A percentile compares a stretch with the other conserved stretches of the same genome.
phyloP scores from a whole-genome alignment of 495 filamentous ascomycete genomes.

The Annulohypoxylon maeteangense region DNA sequence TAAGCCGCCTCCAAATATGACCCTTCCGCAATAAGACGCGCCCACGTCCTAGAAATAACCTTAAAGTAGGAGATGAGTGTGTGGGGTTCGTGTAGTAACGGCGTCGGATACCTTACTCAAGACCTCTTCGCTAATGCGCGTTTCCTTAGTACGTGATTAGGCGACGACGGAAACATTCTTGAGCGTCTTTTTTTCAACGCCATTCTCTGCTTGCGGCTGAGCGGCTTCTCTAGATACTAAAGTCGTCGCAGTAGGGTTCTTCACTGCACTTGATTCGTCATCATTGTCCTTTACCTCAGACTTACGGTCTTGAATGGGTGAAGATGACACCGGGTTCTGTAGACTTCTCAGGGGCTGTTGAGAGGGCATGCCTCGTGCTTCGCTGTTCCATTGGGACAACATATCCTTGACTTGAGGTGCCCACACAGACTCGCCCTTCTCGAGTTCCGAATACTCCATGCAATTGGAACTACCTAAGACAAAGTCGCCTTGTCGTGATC shows the following conservation, averaged over 20 bases:
- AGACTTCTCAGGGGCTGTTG: slow-evolving; percentile 26
- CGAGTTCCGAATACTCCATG: slow-evolving; percentile 83
- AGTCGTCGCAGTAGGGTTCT: neutral
- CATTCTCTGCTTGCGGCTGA: slow-evolving; percentile 1
- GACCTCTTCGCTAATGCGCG: slow-evolving; percentile 19
- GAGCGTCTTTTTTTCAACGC: slow-evolving; percentile 23
- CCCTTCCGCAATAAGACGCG: neutral
- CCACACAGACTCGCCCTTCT: slow-evolving; percentile 83
- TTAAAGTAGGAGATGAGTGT: neutral
- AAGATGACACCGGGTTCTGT: slow-evolving; percentile 15
- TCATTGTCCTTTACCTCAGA: neutral
- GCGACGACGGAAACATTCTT: slow-evolving; percentile 30
- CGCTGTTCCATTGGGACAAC: slow-evolving; percentile 67
- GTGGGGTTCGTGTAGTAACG: neutral
- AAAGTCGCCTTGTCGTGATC: slow-evolving; percentile 84
- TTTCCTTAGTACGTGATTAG: neutral
- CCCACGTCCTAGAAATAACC: neutral
- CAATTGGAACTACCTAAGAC: slow-evolving; percentile 72
- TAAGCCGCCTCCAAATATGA: neutral
- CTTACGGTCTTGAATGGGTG: slow-evolving; percentile 8
- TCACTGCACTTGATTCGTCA: neutral
- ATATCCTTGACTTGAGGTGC: slow-evolving; percentile 75
- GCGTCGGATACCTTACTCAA: slow-evolving; percentile 29
- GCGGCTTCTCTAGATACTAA: slow-evolving; percentile 4
- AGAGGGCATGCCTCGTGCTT: slow-evolving; percentile 13